These are phyloP conservation scores for Jasminum sambac DNA, from an alignment of 257 asterid genomes.

Conservation along the genomic window DNA sequence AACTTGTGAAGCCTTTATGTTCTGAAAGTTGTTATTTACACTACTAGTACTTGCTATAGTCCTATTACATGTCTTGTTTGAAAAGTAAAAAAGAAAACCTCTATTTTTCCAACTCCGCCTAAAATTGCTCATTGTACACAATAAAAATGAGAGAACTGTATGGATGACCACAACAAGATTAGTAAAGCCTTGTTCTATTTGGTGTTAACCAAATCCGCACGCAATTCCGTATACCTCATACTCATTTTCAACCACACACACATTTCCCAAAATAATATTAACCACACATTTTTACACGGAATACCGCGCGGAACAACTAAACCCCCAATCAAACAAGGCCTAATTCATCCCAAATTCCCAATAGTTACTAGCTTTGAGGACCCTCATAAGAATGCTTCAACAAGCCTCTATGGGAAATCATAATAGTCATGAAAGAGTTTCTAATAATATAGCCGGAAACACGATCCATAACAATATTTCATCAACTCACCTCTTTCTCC, in stretches of 20 bases:
- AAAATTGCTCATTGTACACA: neutral
- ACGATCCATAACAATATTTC: neutral
- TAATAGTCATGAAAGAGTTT: neutral
- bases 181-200: too few species aligned
- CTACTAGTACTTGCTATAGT: neutral
- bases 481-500: slow-evolving; percentile 51
- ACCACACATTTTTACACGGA: too few species aligned
- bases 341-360: too few species aligned
- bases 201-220: too few species aligned
- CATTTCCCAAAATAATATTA: too few species aligned
- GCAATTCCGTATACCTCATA: too few species aligned
- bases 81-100: neutral
- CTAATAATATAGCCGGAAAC: neutral
- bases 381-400: too few species aligned
- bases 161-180: neutral
- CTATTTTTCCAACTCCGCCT: neutral
- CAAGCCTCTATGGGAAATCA: neutral
- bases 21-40: neutral
- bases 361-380: too few species aligned
- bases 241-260: too few species aligned
- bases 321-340: too few species aligned
- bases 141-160: neutral
- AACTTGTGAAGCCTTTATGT: neutral
- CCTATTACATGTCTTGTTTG: neutral
- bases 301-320: too few species aligned